Evolutionary conservation across 768 basidiomycete species (phyloP).

Genomic region (Pulveroboletus sp.): DNA sequence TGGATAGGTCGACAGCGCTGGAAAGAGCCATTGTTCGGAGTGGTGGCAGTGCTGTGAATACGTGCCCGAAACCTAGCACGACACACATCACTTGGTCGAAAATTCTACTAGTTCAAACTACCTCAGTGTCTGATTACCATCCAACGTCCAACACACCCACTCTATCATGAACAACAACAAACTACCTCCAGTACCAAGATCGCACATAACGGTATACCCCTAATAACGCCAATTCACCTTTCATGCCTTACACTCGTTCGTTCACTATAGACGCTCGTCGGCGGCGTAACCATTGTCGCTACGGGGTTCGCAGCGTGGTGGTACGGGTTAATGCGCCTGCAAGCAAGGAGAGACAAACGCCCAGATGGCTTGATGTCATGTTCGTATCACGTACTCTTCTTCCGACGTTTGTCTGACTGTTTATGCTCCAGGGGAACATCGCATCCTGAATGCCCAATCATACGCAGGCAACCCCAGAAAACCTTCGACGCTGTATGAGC

Average conservation of each 20-base stretch:
- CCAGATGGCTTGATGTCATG: too few relatives aligned
- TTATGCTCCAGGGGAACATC: slow-evolving; percentile 23
- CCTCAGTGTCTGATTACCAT: too few relatives aligned
- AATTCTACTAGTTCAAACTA: too few relatives aligned
- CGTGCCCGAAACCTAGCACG: too few relatives aligned
- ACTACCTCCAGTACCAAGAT: slow-evolving; percentile 10
- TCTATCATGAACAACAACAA: too few relatives aligned
- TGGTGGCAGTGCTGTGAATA: too few relatives aligned
- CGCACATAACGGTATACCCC: slow-evolving; percentile 7
- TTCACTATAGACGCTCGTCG: slow-evolving; percentile 21
- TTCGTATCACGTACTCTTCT: slow-evolving; percentile 2
- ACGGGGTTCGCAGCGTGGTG: slow-evolving; percentile 20
- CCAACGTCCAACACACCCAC: too few relatives aligned
- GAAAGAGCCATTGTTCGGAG: too few relatives aligned
- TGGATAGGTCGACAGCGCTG: too few relatives aligned
- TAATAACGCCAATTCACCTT: too few relatives aligned
- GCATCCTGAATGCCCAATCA: slow-evolving; percentile 23
- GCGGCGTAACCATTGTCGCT: slow-evolving; percentile 21
- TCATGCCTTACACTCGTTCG: not conserved
- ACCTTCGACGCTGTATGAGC: slow-evolving; percentile 10
- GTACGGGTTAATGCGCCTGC: slow-evolving; percentile 17
- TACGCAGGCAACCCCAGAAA: slow-evolving; percentile 12
- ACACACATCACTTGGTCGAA: too few relatives aligned
- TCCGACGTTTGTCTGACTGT: not conserved
- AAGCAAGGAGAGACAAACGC: slow-evolving; percentile 18